Evolutionary conservation across 176 grass and related monocot species (phyloP).

Genomic region (Raddia distichophylla): DNA sequence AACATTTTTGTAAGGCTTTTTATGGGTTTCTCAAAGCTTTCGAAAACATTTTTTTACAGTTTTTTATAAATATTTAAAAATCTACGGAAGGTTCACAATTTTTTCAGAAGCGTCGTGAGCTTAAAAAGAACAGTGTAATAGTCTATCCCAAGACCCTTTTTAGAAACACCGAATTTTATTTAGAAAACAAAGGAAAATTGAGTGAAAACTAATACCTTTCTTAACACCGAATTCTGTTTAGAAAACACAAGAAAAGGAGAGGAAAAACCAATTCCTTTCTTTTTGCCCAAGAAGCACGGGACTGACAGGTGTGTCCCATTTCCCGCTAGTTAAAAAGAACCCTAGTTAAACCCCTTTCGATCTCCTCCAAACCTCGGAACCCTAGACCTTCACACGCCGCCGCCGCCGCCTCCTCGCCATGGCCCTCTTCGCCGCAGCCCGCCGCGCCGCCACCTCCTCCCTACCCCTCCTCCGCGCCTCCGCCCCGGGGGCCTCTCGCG

Average conservation of each 20-base stretch:
- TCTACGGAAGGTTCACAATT: too few relatives aligned
- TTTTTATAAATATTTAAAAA: too few relatives aligned
- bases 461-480: conserved; percentile 29
- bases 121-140: too few relatives aligned
- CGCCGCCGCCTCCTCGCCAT: not conserved
- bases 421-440: conserved; percentile 11
- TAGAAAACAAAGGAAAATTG: too few relatives aligned
- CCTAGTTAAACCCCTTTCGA: not conserved
- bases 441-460: conserved; percentile 29
- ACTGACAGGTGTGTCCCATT: conserved; percentile 19
- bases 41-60: too few relatives aligned
- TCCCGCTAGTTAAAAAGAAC: not conserved
- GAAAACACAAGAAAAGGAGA: not conserved
- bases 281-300: conserved; percentile 24
- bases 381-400: not conserved
- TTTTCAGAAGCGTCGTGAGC: too few relatives aligned
- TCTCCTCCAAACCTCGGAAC: not conserved
- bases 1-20: too few relatives aligned
- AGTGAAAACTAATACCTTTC: too few relatives aligned
- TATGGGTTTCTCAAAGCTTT: too few relatives aligned
- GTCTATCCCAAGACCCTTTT: too few relatives aligned
- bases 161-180: too few relatives aligned
- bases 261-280: conserved; percentile 1
- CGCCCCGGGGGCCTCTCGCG: not conserved
- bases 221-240: not conserved